Evolutionary conservation across 768 basidiomycete species (phyloP).

Genomic region (Lentinula boryana): DNA sequence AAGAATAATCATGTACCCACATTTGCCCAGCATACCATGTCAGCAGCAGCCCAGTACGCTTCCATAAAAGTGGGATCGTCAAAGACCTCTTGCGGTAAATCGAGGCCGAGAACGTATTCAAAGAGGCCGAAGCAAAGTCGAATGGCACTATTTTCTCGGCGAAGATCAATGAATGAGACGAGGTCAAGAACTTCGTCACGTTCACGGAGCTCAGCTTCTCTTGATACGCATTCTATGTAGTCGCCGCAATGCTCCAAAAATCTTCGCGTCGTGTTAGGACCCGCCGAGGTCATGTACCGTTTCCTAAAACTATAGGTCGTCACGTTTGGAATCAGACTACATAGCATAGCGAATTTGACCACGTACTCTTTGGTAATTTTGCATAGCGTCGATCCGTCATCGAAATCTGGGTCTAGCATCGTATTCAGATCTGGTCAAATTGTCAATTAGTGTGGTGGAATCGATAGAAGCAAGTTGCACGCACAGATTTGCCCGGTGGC

Average conservation of each 20-base stretch:
- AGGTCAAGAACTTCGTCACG: slow-evolving; percentile 46
- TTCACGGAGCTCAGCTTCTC: slow-evolving; percentile 59
- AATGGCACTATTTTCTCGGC: slow-evolving; percentile 66
- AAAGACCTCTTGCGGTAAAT: slow-evolving; percentile 58
- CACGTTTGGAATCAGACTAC: background rate
- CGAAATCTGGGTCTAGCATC: slow-evolving; percentile 44
- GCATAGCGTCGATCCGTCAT: slow-evolving; percentile 51
- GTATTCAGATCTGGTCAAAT: slow-evolving; percentile 27
- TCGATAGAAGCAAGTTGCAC: background rate
- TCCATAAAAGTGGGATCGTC: slow-evolving; percentile 47
- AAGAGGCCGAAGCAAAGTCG: slow-evolving; percentile 58
- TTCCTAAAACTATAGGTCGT: slow-evolving; percentile 39
- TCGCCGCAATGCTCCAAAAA: slow-evolving; percentile 47
- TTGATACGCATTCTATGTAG: slow-evolving; percentile 54
- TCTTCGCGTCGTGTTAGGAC: slow-evolving; percentile 40
- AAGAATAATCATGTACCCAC: slow-evolving; percentile 28
- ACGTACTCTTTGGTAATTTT: slow-evolving; percentile 59
- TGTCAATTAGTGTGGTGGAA: background rate
- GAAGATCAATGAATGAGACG: slow-evolving; percentile 47
- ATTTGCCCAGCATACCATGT: slow-evolving; percentile 68
- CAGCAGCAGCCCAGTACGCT: slow-evolving; percentile 53
- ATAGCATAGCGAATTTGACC: background rate
- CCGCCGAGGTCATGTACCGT: slow-evolving; percentile 38
- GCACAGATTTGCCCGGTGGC: slow-evolving; percentile 43
- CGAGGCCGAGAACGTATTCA: slow-evolving; percentile 54